These are phyloP conservation scores for Russula dissimulans DNA, from an alignment of 768 basidiomycete genomes.

Conservation along the genomic window DNA sequence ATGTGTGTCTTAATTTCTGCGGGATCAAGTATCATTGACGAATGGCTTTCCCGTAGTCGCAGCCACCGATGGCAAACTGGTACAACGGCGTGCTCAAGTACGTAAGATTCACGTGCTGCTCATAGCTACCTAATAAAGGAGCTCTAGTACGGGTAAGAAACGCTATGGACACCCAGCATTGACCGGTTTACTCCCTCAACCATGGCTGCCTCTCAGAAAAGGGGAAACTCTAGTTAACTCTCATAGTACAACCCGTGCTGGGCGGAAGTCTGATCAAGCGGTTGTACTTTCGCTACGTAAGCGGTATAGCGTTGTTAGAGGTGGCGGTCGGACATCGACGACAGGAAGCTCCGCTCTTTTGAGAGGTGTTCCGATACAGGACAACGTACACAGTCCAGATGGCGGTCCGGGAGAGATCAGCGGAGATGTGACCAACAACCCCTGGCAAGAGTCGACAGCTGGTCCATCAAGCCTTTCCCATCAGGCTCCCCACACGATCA, in stretches of 20 bases:
- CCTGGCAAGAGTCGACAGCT: conserved; percentile 50
- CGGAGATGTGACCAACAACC: conserved; percentile 31
- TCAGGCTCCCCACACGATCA: conserved; percentile 23
- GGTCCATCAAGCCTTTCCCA: conserved; percentile 24
- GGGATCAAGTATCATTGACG: neutral
- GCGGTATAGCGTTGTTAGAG: conserved; percentile 47
- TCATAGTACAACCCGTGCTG: conserved; percentile 29
- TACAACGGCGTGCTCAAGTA: conserved; percentile 90
- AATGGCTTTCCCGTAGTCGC: conserved; percentile 46
- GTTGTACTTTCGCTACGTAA: conserved; percentile 79
- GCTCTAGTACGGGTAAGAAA: conserved; percentile 75
- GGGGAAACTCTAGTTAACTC: conserved; percentile 66
- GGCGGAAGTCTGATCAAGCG: conserved; percentile 40
- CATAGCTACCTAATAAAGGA: neutral
- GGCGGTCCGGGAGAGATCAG: neutral
- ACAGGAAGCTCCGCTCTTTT: neutral
- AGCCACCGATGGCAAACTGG: conserved; percentile 95
- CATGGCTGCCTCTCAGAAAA: conserved; percentile 89
- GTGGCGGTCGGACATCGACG: conserved; percentile 21
- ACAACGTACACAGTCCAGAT: conserved; percentile 6
- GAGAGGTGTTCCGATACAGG: conserved; percentile 16
- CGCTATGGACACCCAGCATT: conserved; percentile 94
- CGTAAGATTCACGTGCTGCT: conserved; percentile 17
- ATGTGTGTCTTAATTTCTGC: conserved; percentile 38
- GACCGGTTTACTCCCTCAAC: conserved; percentile 85